Base-by-base conservation (phyloP, 2,329 filamentous ascomycete species). In the Hymenotorrendiella dingleyae region DNA sequence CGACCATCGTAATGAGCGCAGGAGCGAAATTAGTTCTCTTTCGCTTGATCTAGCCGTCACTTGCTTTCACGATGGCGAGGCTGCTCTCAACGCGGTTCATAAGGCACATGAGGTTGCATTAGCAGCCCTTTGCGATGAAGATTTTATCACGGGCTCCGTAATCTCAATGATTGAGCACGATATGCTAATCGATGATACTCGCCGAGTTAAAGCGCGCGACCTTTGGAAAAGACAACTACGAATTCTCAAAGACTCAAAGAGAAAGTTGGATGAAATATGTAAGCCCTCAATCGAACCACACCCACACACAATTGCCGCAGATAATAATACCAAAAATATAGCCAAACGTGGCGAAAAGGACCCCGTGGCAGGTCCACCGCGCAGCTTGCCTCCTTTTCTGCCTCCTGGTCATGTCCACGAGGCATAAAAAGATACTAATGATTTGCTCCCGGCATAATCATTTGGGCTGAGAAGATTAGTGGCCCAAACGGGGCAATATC, bases 61-160 rank as follows among this genome's bases (percentile, higher is more conserved):
- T 20, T 56, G 53, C 36, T 64, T 64, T 42, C 62, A 64, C 46
- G 50, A 64, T 43, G 56, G 54, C 9, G 36, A 50, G 21, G 48
- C 44, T 19, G 41, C 57, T 2, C 52, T 63, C 8, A 27, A 51
- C 14, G 38, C 42, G 10, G 59, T 64, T 10, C 32, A n/a, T n/a
- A n/a, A 40, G 6, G 19, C 45, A 24, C 42, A 36, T 23, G 57
- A 62, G 37, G 29, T 43, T 12, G 32, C 43, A 3, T 40, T 50
- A 6, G 17, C 26, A 23, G 26, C 7, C 38, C 41, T 10, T 23
- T 52, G 16, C 45, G 48, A 2, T 8, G 23, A 41, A 27, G 50
- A 53, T 41, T 40, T 36, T 10, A 43, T 53, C 22, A 53, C 48
- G 9, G n/a, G 28, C 17, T 12, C 6, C 4, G 43, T 53, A 3